Percentiles rank a stretch among this genome's conserved stretches.
Conservation (phyloP, 192 early-diverging fungal species). For the Phycomyces nitens region DNA sequence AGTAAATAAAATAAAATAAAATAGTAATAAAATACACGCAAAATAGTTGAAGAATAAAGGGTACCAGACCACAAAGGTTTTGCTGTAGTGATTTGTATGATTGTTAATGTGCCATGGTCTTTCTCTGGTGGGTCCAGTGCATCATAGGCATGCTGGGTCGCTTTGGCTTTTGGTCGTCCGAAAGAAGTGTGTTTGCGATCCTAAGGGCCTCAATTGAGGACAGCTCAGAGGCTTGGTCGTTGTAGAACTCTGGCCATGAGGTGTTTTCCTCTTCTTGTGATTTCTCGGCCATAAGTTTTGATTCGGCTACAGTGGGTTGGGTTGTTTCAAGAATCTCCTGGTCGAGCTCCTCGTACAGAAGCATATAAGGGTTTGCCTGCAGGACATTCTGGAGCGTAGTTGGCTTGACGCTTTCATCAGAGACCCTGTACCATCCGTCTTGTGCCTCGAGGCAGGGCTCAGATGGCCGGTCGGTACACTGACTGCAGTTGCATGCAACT, state of each 20-base stretch:
- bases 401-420: slow-evolving; percentile 66
- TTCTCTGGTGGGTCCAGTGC: not conserved
- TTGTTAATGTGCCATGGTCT: not conserved
- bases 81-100: too few relatives aligned
- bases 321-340: not conserved
- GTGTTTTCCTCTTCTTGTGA: not conserved
- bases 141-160: not conserved
- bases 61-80: too few relatives aligned
- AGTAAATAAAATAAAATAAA: too few relatives aligned
- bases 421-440: slow-evolving; percentile 65
- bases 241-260: not conserved
- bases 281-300: not conserved
- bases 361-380: slow-evolving; percentile 69
- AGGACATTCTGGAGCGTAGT: slow-evolving; percentile 57
- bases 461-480: slow-evolving; percentile 30
- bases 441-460: slow-evolving; percentile 6
- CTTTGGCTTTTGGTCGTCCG: not conserved
- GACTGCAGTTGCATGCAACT: slow-evolving; percentile 26
- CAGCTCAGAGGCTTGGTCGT: not conserved
- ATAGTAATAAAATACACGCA: too few relatives aligned
- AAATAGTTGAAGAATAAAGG: too few relatives aligned
- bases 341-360: slow-evolving; percentile 54
- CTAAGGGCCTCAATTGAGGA: slow-evolving; percentile 1
- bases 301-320: not conserved
- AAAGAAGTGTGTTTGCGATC: slow-evolving; percentile 16